Conservation (phyloP, 202 grass and related monocot species). For the Eragrostis tef region DNA sequence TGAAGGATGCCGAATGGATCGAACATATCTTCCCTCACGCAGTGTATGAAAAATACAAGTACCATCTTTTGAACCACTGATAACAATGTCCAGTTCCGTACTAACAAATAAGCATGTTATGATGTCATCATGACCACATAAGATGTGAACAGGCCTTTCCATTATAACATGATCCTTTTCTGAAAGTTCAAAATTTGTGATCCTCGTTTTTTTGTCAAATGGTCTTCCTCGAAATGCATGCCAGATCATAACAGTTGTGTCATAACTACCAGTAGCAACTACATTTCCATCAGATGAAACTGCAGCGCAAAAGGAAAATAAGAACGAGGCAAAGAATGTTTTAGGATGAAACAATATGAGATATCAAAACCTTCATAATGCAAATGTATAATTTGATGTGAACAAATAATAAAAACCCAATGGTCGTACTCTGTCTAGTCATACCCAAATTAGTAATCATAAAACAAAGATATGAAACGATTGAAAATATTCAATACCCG, state of each 20-base stretch:
- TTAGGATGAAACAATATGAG: conserved; percentile 20
- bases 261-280: conserved; percentile 93
- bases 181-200: conserved; percentile 58
- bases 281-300: conserved; percentile 90
- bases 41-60: conserved; percentile 98
- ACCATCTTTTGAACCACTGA: conserved; percentile 97
- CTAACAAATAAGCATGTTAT: conserved; percentile 98
- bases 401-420: conserved; percentile 13
- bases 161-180: conserved; percentile 79
- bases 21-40: conserved; percentile 74
- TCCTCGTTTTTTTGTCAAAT: conserved; percentile 64
- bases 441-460: conserved; percentile 24
- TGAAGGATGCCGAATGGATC: conserved; percentile 80
- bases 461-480: conserved; percentile 9
- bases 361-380: conserved; percentile 26
- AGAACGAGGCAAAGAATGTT: conserved; percentile 11
- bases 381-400: conserved; percentile 24
- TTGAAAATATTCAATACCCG: not conserved
- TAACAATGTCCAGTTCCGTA: conserved; percentile 86
- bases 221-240: conserved; percentile 78
- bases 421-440: not conserved
- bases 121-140: conserved; percentile 95
- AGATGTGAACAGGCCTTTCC: conserved; percentile 88
- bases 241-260: conserved; percentile 98
- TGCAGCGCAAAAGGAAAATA: conserved; percentile 50